Conservation (phyloP, 2,329 filamentous ascomycete species). For the Dothideomycetidae sp. region DNA sequence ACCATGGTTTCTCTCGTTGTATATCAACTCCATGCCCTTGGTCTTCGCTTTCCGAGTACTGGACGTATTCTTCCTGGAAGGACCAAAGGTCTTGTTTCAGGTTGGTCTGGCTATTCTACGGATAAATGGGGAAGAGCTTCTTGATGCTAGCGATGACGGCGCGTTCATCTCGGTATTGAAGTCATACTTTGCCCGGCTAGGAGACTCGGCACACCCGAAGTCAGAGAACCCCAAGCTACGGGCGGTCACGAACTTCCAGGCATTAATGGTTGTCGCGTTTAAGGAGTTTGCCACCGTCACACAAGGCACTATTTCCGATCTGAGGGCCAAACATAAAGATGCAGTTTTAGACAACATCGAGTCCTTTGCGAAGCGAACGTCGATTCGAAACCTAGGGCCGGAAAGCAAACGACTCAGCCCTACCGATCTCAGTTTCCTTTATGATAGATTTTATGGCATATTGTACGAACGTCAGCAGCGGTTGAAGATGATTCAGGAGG, state of each 20-base stretch:
- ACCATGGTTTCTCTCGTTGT: slow-evolving; percentile 94
- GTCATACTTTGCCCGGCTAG: slow-evolving; percentile 79
- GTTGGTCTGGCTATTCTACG: slow-evolving; percentile 91
- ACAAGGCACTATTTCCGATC: slow-evolving; percentile 77
- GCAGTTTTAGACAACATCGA: slow-evolving; percentile 91
- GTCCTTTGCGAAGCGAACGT: slow-evolving; percentile 91
- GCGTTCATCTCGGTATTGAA: slow-evolving; percentile 95
- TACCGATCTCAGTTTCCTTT: slow-evolving; percentile 77
- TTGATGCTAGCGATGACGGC: slow-evolving; percentile 87
- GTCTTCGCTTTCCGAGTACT: slow-evolving; percentile 94
- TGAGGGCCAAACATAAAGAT: slow-evolving; percentile 84
- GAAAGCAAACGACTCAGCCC: slow-evolving; percentile 82
- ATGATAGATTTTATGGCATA: slow-evolving; percentile 86
- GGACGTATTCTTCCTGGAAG: slow-evolving; percentile 96
- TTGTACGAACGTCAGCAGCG: slow-evolving; percentile 85
- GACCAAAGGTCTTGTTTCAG: slow-evolving; percentile 93
- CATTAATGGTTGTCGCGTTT: slow-evolving; percentile 97
- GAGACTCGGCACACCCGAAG: slow-evolving; percentile 89
- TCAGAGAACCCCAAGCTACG: slow-evolving; percentile 90
- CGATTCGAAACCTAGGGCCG: slow-evolving; percentile 85
- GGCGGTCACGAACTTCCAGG: slow-evolving; percentile 89
- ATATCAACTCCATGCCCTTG: slow-evolving; percentile 98
- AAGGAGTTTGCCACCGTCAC: slow-evolving; percentile 96
- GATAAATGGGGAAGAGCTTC: slow-evolving; percentile 89
- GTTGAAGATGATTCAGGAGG: slow-evolving; percentile 52